A percentile compares a stretch with the other conserved stretches of the same genome.
Conservation (phyloP, 1,139 yeast genomes). For the Geotrichum histeridarum region DNA sequence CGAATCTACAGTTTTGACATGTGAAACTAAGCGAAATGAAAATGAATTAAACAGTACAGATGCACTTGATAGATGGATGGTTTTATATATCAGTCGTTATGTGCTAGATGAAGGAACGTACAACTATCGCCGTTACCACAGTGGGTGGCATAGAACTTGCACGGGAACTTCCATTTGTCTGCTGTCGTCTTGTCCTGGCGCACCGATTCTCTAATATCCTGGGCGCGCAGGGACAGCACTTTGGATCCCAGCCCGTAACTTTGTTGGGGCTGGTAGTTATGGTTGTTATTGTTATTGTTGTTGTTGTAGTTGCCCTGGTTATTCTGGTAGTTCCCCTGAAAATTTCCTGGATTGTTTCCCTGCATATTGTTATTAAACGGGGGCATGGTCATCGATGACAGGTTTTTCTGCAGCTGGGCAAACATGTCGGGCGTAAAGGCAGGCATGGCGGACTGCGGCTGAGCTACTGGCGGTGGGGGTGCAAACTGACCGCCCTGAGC, state of each 20-base stretch:
- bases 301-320: background rate
- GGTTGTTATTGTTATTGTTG: constrained; percentile 3
- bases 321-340: background rate
- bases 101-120: constrained; percentile 18
- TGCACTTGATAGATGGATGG: too few relatives aligned
- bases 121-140: constrained; percentile 26
- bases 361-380: background rate
- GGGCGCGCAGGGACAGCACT: constrained; percentile 17
- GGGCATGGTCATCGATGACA: background rate
- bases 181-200: constrained; percentile 21
- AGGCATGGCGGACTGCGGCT: background rate
- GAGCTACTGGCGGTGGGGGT: background rate
- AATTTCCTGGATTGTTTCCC: background rate
- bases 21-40: too few relatives aligned
- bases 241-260: constrained; percentile 4
- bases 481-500: background rate
- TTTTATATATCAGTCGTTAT: background rate
- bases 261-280: background rate
- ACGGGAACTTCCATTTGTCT: constrained; percentile 22
- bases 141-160: constrained; percentile 20
- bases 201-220: constrained; percentile 25
- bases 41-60: too few relatives aligned
- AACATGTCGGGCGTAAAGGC: background rate
- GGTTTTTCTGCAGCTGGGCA: background rate
- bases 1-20: too few relatives aligned